Evolutionary conservation across 768 basidiomycete species (phyloP), one percentile per base, ranked within the genome.

Genomic region (Candolleomyces aberdarensis): DNA sequence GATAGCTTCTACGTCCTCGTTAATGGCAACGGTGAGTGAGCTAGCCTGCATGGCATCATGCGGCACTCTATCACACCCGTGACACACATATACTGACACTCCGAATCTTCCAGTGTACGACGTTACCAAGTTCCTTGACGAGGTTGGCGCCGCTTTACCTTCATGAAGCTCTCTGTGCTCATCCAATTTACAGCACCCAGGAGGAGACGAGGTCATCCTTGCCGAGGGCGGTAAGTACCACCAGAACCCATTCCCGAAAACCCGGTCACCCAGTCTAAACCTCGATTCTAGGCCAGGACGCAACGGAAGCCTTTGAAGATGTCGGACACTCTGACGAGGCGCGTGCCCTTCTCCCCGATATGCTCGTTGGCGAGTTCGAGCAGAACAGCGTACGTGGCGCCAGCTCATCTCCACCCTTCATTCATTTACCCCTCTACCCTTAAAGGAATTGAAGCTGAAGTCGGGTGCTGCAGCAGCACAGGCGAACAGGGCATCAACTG

Each of bases 311-410:
- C 6, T 99, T 99, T 70, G 96, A 98, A 78, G 97, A 99, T 73
- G 96, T 99, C 32, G 97, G 97, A 32, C 97, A 98, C 83, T 98
- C 96, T 0, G 96, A 98, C 67, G 97, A 99, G 77, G 97, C 97
- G 26, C 88, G 97, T 56, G 89, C 81, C 13, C 83, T 96, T 61
- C 82, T 98, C 56, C 85, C 84, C 17, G 87, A 75, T 65, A 85
- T 97, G 83, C 76, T 86, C 46, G 80, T 97, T 56, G 96, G 96
- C 57, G 85, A 91, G 0, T 92, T 96, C 66, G 90, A 92, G 70
- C 79, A 88, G 67, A 80, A 77, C 66, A 80, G 80, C 52, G 89
- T 91, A 71, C 73, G 85, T 78, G 13, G 60, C 31, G 14, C 62
- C 48, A 47, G 26, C 60, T 19, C 41, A 47, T 53, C 54, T 29